Conservation (phyloP, 2,329 filamentous ascomycete genomes). For the Ophiostoma piceae region DNA sequence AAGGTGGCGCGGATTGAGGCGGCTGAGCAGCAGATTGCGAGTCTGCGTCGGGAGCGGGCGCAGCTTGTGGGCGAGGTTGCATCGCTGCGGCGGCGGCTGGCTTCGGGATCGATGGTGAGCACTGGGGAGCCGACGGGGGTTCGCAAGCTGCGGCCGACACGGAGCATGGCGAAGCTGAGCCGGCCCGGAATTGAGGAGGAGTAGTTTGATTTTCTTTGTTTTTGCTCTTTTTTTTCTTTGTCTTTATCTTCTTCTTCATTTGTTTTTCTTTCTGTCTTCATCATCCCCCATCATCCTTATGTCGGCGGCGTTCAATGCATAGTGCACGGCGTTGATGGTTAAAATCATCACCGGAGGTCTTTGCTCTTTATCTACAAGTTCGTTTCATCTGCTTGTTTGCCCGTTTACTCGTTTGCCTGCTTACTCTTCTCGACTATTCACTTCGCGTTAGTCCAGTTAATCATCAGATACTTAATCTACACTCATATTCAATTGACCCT, state of each 20-base stretch:
- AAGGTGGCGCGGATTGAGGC: conserved; percentile 27
- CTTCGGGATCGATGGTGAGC: background rate
- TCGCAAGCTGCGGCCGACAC: conserved; percentile 1
- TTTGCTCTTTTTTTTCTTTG: background rate
- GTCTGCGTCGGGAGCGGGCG: conserved; percentile 18
- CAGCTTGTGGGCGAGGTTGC: conserved; percentile 18
- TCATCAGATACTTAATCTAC: background rate
- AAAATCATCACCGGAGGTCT: background rate
- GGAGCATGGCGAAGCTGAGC: background rate
- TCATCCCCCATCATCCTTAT: background rate
- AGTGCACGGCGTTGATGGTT: background rate
- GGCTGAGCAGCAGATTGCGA: conserved; percentile 23
- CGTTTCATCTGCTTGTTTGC: background rate
- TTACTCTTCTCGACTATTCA: background rate
- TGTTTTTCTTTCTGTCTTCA: conserved; percentile 6
- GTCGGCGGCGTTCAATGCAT: background rate
- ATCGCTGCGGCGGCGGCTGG: conserved; percentile 18
- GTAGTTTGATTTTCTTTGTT: background rate
- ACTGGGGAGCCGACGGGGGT: background rate
- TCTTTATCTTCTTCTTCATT: background rate
- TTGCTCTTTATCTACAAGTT: background rate
- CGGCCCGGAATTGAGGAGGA: background rate
- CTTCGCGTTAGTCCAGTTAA: background rate
- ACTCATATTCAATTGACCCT: background rate
- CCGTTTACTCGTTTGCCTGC: background rate